phyloP scores from a whole-genome alignment of 192 early-diverging fungal species.

The Linderina pennispora region DNA sequence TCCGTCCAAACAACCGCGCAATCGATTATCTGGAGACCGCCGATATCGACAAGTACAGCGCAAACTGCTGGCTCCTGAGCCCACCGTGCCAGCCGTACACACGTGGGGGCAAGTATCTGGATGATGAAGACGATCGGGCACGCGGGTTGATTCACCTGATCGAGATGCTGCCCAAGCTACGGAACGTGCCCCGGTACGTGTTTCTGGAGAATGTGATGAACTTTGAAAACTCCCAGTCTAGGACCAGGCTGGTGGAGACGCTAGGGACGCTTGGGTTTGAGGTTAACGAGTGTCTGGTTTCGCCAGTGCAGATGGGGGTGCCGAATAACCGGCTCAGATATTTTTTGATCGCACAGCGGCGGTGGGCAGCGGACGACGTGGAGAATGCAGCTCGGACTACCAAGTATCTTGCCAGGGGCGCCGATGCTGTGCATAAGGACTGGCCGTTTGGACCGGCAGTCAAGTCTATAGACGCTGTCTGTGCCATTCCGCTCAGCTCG shows the following conservation, averaged over 20 bases:
- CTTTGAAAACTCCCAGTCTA: conserved; percentile 41
- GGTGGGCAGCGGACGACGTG: neutral
- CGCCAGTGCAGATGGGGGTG: conserved; percentile 35
- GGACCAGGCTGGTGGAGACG: conserved; percentile 13
- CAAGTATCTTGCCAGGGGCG: conserved; percentile 17
- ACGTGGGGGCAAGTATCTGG: conserved; percentile 68
- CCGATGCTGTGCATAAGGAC: conserved; percentile 11
- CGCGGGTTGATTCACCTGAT: conserved; percentile 35
- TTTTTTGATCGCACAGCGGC: conserved; percentile 18
- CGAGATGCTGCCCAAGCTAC: conserved; percentile 18
- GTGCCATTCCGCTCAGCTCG: neutral
- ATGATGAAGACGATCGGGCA: conserved; percentile 48
- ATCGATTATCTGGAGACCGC: conserved; percentile 24
- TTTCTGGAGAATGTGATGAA: conserved; percentile 46
- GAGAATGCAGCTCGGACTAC: conserved; percentile 3
- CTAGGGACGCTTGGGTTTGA: conserved; percentile 24
- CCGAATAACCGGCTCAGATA: conserved; percentile 38
- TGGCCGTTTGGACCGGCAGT: conserved; percentile 31
- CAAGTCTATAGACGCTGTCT: neutral
- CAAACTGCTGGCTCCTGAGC: conserved; percentile 82
- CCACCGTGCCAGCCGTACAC: conserved; percentile 91
- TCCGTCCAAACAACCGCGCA: conserved; percentile 40
- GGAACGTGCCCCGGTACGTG: conserved; percentile 10
- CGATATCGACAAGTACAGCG: conserved; percentile 51
- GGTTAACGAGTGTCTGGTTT: conserved; percentile 30